Percentiles rank a stretch among this genome's conserved stretches.
phyloP scores from a whole-genome alignment of 768 basidiomycete genomes.

The Phanerochaete carnosa region DNA sequence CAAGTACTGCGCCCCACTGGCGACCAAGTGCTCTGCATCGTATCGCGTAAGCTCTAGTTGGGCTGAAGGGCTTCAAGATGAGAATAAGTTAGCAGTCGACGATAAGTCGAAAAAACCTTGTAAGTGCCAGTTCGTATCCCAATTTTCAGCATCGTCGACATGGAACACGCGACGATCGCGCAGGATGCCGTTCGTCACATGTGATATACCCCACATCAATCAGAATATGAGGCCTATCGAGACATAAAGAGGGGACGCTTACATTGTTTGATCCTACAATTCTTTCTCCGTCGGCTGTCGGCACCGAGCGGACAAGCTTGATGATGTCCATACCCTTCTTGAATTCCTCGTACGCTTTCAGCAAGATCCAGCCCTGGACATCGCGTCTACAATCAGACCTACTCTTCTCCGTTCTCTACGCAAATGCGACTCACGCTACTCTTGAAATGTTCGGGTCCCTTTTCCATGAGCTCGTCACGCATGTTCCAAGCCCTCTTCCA shows the following conservation, averaged over 20 bases:
- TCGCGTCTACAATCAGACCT: background rate
- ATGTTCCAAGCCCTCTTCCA: no score
- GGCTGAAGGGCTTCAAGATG: background rate
- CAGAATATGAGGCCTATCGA: constrained; percentile 14
- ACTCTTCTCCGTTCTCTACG: background rate
- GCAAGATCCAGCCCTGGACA: no score
- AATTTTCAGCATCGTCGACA: constrained; percentile 14
- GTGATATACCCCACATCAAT: no score
- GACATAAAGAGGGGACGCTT: background rate
- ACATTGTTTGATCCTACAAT: background rate
- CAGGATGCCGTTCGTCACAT: constrained; percentile 28
- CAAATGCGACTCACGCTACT: no score
- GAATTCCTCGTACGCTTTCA: no score
- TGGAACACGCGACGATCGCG: constrained; percentile 24
- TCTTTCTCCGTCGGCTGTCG: background rate
- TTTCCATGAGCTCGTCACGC: no score
- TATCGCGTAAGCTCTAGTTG: background rate
- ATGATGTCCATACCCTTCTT: background rate
- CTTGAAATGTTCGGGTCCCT: no score
- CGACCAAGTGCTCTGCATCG: background rate
- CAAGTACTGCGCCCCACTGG: constrained; percentile 12
- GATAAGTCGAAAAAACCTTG: no score
- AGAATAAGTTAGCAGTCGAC: no score
- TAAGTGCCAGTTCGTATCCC: constrained; percentile 15
- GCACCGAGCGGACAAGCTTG: background rate